Conservation (phyloP, 805 yeast species). For the Wickerhamiella musiphila region DNA sequence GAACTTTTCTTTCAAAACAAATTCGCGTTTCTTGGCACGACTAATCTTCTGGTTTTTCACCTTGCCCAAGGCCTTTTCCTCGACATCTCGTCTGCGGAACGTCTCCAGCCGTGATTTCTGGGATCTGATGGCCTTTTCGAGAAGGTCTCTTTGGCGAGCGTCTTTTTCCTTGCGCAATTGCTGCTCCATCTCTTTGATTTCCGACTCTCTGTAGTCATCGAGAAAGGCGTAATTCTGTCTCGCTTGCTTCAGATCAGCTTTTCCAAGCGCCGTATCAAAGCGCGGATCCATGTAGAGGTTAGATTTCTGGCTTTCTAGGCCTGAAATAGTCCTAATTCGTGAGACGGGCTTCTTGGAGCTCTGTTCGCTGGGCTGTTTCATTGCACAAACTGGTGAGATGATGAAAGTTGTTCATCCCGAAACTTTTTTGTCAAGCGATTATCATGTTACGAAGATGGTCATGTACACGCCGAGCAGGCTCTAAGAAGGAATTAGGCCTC, state of each 20-base stretch:
- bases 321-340: slow-evolving; percentile 49
- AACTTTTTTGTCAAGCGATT: too few relatives aligned
- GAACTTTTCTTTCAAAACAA: slow-evolving; percentile 22
- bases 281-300: slow-evolving; percentile 62
- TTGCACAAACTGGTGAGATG: too few relatives aligned
- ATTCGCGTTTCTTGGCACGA: slow-evolving; percentile 22
- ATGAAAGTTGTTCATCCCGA: slow-evolving; percentile 10
- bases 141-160: slow-evolving; percentile 24
- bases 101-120: slow-evolving; percentile 33
- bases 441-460: too few relatives aligned
- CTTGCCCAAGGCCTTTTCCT: slow-evolving; percentile 42
- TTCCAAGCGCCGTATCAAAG: slow-evolving; percentile 81
- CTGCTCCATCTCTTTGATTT: slow-evolving; percentile 41
- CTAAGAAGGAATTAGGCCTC: too few relatives aligned
- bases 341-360: slow-evolving; percentile 61
- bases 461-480: too few relatives aligned
- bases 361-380: slow-evolving; percentile 77
- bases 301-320: slow-evolving; percentile 20
- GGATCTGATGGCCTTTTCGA: slow-evolving; percentile 21
- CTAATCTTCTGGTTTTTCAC: slow-evolving; percentile 42
- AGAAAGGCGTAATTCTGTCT: slow-evolving; percentile 70
- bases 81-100: slow-evolving; percentile 58
- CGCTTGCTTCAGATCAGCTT: slow-evolving; percentile 48
- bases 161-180: slow-evolving; percentile 31
- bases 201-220: slow-evolving; percentile 69